A percentile compares a stretch with the other conserved stretches of the same genome.
phyloP scores from a whole-genome alignment of 2,329 filamentous ascomycete species.

The Fusarium sp. region DNA sequence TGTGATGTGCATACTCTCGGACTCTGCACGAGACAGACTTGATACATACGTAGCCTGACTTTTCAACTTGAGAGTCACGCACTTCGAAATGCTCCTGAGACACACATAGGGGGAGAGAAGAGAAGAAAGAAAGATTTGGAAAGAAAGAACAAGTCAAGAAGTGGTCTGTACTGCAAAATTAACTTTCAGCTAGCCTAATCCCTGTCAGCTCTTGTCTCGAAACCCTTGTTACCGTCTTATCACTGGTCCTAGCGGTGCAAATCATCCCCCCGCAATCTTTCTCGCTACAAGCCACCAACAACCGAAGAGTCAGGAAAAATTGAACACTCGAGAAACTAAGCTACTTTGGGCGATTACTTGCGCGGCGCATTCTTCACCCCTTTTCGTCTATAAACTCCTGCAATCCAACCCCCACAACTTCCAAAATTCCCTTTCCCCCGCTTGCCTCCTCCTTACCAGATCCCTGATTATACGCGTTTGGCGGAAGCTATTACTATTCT shows the following conservation, averaged over 20 bases:
- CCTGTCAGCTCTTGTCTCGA: background rate
- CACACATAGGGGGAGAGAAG: background rate
- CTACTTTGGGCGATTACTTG: conserved; percentile 19
- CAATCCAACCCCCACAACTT: background rate
- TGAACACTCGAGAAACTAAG: background rate
- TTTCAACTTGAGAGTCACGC: no score
- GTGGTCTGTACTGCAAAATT: conserved; percentile 1
- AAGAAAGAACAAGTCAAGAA: background rate
- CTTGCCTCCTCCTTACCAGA: no score
- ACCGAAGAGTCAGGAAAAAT: no score
- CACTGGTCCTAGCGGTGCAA: background rate
- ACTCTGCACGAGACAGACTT: conserved; percentile 1
- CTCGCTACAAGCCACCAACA: conserved; percentile 5
- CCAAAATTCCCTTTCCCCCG: background rate
- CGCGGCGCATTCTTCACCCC: conserved; percentile 44
- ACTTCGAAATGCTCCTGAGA: background rate
- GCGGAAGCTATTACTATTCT: background rate
- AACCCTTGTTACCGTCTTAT: background rate
- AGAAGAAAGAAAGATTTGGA: background rate
- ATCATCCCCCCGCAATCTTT: background rate
- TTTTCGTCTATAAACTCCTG: conserved; percentile 40
- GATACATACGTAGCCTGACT: background rate
- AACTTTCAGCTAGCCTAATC: background rate
- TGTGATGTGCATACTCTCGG: background rate
- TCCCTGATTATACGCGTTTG: background rate